These are phyloP conservation scores for Xanthoparmelia taractica DNA, from an alignment of 495 filamentous ascomycete genomes.

Conservation along the genomic window DNA sequence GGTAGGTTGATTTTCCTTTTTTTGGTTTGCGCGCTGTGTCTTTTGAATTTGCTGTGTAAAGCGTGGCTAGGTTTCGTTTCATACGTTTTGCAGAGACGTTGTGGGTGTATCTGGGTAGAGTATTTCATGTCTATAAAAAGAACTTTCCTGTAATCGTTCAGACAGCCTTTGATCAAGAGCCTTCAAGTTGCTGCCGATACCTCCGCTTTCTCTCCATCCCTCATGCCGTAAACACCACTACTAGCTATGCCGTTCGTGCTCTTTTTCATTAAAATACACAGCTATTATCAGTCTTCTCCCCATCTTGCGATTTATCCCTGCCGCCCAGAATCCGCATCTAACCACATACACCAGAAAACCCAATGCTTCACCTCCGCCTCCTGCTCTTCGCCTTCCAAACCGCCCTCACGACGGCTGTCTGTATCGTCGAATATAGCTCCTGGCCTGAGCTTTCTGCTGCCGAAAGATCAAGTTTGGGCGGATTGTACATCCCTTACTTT, in stretches of 20 bases:
- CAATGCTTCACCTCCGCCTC: slow-evolving; percentile 54
- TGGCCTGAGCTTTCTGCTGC: slow-evolving; percentile 49
- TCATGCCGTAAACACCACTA: not conserved
- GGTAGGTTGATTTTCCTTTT: not conserved
- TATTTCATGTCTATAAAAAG: not conserved
- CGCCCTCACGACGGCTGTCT: slow-evolving; percentile 63
- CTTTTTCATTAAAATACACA: not conserved
- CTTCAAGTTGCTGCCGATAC: not conserved
- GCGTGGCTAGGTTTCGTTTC: not conserved
- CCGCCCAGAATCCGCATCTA: not conserved
- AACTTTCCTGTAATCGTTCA: not conserved
- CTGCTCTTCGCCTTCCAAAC: slow-evolving; percentile 63
- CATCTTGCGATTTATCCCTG: slow-evolving; percentile 1
- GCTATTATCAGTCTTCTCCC: not conserved
- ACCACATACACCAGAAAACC: slow-evolving; percentile 41
- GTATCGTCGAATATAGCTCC: slow-evolving; percentile 52
- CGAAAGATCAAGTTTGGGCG: slow-evolving; percentile 50
- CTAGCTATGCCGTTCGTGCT: not conserved
- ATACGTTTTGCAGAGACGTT: not conserved
- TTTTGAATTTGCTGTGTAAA: not conserved
- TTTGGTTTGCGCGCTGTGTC: not conserved
- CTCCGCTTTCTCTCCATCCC: not conserved
- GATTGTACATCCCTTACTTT: slow-evolving; percentile 66
- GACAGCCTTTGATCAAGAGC: not conserved
- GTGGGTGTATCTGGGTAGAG: not conserved